Evolutionary conservation across 2,329 filamentous ascomycete genomes (phyloP).

Genomic region (Fulvia fulva): DNA sequence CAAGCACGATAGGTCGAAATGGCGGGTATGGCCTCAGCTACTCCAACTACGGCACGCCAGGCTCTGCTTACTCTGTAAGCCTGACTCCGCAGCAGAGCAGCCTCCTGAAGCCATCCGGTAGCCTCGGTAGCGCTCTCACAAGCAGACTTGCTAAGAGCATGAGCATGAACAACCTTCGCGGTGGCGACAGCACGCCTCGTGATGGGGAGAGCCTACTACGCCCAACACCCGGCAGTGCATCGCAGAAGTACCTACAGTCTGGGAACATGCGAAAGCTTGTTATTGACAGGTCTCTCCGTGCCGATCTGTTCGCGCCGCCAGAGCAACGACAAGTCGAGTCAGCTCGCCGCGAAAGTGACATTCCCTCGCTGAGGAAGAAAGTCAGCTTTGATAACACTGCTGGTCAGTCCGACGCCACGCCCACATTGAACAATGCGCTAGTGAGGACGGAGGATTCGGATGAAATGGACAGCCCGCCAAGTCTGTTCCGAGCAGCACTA

Average conservation of each 20-base stretch:
- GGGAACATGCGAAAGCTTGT: constrained; percentile 83
- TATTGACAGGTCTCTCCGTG: constrained; percentile 83
- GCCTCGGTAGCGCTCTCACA: constrained; percentile 57
- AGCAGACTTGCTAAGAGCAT: constrained; percentile 72
- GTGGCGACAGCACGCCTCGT: constrained; percentile 60
- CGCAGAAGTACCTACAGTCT: constrained; percentile 62
- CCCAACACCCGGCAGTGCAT: constrained; percentile 57
- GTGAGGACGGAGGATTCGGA: constrained; percentile 44
- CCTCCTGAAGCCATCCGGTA: constrained; percentile 56
- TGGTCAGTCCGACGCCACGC: constrained; percentile 38
- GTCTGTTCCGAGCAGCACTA: constrained; percentile 40
- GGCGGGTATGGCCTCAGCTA: constrained; percentile 84
- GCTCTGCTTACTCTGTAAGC: constrained; percentile 44
- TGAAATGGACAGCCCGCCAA: constrained; percentile 47
- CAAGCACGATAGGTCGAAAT: constrained; percentile 25
- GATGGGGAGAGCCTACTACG: constrained; percentile 81
- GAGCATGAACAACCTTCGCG: constrained; percentile 80
- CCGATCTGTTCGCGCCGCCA: constrained; percentile 52
- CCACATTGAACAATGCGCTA: constrained; percentile 41
- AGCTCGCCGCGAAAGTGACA: constrained; percentile 31
- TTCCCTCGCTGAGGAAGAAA: constrained; percentile 60
- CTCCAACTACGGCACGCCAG: constrained; percentile 82
- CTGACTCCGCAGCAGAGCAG: constrained; percentile 67
- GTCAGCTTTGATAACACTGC: constrained; percentile 83
- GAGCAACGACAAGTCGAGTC: constrained; percentile 18